Evolutionary conservation across 192 early-diverging fungal species (phyloP), one percentile per base, ranked within the genome.

Genomic region (Backusella macrospora): DNA sequence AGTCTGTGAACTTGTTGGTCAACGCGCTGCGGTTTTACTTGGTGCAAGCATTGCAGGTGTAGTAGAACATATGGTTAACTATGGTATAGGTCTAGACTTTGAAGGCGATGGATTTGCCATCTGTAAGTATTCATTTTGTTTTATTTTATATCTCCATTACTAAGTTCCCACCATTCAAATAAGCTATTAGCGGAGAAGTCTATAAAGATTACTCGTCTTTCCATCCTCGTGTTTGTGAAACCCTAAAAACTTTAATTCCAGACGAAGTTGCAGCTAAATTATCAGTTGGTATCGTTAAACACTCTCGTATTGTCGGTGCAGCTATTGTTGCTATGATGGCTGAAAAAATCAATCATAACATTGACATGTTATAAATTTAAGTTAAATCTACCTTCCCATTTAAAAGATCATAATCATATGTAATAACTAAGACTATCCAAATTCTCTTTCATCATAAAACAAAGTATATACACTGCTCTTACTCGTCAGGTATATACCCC

Each of bases 1-100:
- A 81, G 87, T 96, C 7, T 67, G 95, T 91, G 38, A 87, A 89
- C 64, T 83, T 95, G 69, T 89, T 87, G 76, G 94, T 91, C 21
- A 86, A 81, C 74, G 90, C 81, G 23, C 84, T 21, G 92, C 94
- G n/a, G 86, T 90, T 63, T 84, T 96, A 12, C 83, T 90, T 73
- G 90, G 91, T 34, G 76, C 76, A 15, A 64, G 68, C 16, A 86
- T 86, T 72, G 92, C 93, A 2, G 90, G 92, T 8, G 73, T 84
- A 3, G 78, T 84, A 8, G 73, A 73, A 34, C 77, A 80, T 40
- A 83, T 79, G 21, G 42, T 86, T 26, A 71, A 74, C 4, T 40
- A 63, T 4, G 83, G 83, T 2, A 62, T 74, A 15, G 75, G 59
- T 48, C 14, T 74, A 37, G 75, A 73, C 34, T 52, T 55, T 18